A percentile compares a stretch with the other conserved stretches of the same genome.
These are phyloP conservation scores for Phytophthora citrophthora DNA, from an alignment of 352 stramenopile genomes.

Conservation along the genomic window DNA sequence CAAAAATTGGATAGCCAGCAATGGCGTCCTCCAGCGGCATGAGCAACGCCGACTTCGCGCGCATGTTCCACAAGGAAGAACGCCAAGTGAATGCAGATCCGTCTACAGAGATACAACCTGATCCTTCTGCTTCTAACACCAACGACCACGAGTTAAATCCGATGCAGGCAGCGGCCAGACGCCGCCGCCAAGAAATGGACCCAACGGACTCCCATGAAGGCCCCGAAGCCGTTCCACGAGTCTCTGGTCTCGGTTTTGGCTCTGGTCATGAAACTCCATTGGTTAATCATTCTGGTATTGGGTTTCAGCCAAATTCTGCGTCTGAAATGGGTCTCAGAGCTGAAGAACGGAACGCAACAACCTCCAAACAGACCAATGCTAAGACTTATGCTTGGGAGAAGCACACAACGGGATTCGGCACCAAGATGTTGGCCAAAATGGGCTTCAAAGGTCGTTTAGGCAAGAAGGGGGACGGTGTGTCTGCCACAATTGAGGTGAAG, in stretches of 20 bases:
- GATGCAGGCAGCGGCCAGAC: constrained; percentile 21
- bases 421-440: constrained; percentile 97
- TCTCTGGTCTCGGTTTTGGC: constrained; percentile 4
- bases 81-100: constrained; percentile 16
- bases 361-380: constrained; percentile 12
- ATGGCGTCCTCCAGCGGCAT: constrained; percentile 38
- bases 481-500: constrained; percentile 93
- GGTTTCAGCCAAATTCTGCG: constrained; percentile 17
- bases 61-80: constrained; percentile 65
- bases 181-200: constrained; percentile 32
- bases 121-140: not conserved
- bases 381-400: constrained; percentile 92
- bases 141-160: constrained; percentile 13
- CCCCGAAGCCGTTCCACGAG: constrained; percentile 10
- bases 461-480: constrained; percentile 94
- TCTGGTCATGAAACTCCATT: constrained; percentile 3
- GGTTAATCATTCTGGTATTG: constrained; percentile 10
- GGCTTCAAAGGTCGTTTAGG: constrained; percentile 94
- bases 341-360: constrained; percentile 7
- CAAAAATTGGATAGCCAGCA: not conserved
- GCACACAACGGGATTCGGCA: constrained; percentile 96
- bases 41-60: constrained; percentile 83
- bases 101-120: not conserved
- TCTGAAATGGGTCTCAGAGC: constrained; percentile 25
- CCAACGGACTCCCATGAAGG: constrained; percentile 1